A percentile compares a stretch with the other conserved stretches of the same genome.
phyloP scores from a whole-genome alignment of 2,329 filamentous ascomycete species.

The Talaromyces sp. region DNA sequence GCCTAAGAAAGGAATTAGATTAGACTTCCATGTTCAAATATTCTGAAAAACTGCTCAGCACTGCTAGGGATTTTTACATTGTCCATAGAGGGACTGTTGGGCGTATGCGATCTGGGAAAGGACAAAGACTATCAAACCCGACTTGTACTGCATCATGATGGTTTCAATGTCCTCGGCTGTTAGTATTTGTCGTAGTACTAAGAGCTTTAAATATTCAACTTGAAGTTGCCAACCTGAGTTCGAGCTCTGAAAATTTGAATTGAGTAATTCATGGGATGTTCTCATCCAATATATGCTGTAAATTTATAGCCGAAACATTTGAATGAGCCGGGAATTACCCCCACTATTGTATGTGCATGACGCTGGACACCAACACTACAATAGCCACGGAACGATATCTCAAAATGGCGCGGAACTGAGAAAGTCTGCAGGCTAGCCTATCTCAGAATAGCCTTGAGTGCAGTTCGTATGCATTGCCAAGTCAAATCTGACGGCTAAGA shows the following conservation, averaged over 20 bases:
- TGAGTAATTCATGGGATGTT: no score
- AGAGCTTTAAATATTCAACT: no score
- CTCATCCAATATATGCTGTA: no score
- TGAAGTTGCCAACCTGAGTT: no score
- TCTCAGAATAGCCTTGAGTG: neutral
- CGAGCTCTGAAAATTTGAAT: neutral
- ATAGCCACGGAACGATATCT: constrained; percentile 12
- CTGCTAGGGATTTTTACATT: constrained; percentile 2
- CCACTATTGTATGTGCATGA: neutral
- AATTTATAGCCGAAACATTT: no score
- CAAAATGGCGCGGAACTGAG: constrained; percentile 10
- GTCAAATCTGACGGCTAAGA: no score
- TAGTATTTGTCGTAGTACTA: neutral
- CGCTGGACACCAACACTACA: neutral
- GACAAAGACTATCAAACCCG: neutral
- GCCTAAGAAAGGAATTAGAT: constrained; percentile 2
- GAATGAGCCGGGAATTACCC: neutral
- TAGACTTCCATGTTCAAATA: neutral
- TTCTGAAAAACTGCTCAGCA: neutral
- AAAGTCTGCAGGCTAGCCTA: constrained; percentile 1
- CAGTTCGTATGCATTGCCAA: neutral
- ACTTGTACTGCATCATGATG: neutral
- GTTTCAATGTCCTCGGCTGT: neutral
- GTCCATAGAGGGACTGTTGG: constrained; percentile 9
- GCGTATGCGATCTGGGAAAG: constrained; percentile 4